These are phyloP conservation scores for Mycena filopes DNA, from an alignment of 768 basidiomycete species.

Conservation along the genomic window DNA sequence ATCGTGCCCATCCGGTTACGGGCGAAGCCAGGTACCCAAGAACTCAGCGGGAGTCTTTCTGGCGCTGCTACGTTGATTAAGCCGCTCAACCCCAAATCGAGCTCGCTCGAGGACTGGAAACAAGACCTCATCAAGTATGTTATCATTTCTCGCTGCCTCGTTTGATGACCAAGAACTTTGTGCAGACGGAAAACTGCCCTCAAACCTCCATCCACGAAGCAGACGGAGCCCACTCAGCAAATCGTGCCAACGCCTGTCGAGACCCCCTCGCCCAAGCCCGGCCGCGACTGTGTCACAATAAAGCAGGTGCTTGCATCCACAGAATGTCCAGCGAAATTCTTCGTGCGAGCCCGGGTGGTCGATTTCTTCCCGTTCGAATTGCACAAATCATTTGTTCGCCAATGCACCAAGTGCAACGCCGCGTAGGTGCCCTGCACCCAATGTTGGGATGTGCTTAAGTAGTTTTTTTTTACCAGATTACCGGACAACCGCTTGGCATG, in stretches of 20 bases:
- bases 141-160: background rate
- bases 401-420: slow-evolving; percentile 63
- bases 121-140: slow-evolving; percentile 53
- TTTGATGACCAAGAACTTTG: background rate
- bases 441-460: background rate
- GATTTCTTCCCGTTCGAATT: slow-evolving; percentile 68
- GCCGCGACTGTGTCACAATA: slow-evolving; percentile 8
- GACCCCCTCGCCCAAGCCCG: background rate
- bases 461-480: slow-evolving; percentile 49
- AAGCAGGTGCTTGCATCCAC: slow-evolving; percentile 47
- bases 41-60: slow-evolving; percentile 57
- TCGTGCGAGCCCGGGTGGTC: slow-evolving; percentile 58
- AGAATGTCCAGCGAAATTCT: slow-evolving; percentile 51
- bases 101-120: slow-evolving; percentile 50
- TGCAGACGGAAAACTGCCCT: slow-evolving; percentile 39
- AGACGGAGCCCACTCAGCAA: background rate
- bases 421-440: slow-evolving; percentile 49
- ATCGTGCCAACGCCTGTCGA: background rate
- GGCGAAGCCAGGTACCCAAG: slow-evolving; percentile 40
- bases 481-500: slow-evolving; percentile 56
- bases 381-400: slow-evolving; percentile 56
- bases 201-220: slow-evolving; percentile 42
- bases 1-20: slow-evolving; percentile 66
- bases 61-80: slow-evolving; percentile 57
- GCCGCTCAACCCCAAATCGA: slow-evolving; percentile 51